Evolutionary conservation across 2,329 filamentous ascomycete genomes (phyloP).

Genomic region (Albophoma yamanashiensis): DNA sequence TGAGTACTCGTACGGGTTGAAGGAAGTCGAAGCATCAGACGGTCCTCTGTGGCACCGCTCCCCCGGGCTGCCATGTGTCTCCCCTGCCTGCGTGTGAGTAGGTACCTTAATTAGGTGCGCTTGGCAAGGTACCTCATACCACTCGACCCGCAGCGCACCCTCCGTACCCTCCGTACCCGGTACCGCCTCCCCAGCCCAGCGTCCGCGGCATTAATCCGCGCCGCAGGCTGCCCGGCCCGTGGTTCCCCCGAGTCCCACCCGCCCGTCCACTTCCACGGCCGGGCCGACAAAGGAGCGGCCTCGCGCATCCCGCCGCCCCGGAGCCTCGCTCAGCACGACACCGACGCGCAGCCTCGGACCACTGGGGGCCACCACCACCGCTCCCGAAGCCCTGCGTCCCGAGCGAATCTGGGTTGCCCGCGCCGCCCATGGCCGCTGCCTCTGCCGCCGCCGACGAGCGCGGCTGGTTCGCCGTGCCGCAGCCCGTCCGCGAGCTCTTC

Average conservation of each 20-base stretch:
- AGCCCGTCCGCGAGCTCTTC: constrained; percentile 73
- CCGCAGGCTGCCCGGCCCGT: background rate
- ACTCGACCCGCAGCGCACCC: no score
- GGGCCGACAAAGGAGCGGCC: background rate
- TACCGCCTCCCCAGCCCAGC: background rate
- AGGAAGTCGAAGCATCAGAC: background rate
- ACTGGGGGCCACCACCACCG: background rate
- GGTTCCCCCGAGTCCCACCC: background rate
- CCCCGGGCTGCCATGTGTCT: background rate
- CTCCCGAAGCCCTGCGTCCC: background rate
- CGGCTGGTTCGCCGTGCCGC: constrained; percentile 50
- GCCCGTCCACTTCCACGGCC: background rate
- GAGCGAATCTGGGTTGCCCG: background rate
- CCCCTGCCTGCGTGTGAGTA: background rate
- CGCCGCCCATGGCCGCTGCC: background rate
- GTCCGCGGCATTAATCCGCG: background rate
- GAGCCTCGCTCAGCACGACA: background rate
- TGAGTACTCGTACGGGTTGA: no score
- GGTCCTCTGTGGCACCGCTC: background rate
- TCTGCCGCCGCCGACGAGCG: constrained; percentile 6
- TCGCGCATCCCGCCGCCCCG: background rate
- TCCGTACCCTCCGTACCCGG: background rate
- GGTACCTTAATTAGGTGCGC: no score
- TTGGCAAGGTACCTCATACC: background rate
- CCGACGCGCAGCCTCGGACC: background rate